Evolutionary conservation across 2,329 filamentous ascomycete species (phyloP).

Genomic region (Graphilbum fragrans): DNA sequence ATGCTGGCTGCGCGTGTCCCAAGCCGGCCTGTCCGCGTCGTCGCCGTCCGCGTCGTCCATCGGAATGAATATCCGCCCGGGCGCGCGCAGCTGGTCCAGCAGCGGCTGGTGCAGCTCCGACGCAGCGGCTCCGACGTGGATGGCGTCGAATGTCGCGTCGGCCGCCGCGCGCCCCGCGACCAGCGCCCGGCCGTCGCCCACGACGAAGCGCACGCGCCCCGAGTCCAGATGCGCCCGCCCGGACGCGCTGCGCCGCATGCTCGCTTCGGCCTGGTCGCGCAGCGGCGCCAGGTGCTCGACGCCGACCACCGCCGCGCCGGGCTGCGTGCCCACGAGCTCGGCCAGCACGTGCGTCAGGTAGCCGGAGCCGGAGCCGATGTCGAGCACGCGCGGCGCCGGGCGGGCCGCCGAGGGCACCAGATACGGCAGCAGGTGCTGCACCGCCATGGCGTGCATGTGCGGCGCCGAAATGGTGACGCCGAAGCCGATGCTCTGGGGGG

Average conservation of each 20-base stretch:
- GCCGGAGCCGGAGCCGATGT: slow-evolving; percentile 64
- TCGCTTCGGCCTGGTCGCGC: slow-evolving; percentile 47
- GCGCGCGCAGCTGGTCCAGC: slow-evolving; percentile 63
- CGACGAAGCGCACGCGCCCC: slow-evolving; percentile 58
- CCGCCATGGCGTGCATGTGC: slow-evolving; percentile 47
- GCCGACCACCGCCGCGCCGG: slow-evolving; percentile 45
- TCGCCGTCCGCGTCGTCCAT: slow-evolving; percentile 36
- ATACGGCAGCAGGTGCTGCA: slow-evolving; percentile 34
- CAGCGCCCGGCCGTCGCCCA: slow-evolving; percentile 56
- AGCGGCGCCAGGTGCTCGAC: slow-evolving; percentile 62
- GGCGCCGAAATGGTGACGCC: slow-evolving; percentile 45
- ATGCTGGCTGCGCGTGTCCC: slow-evolving; percentile 36
- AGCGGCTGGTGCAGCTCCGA: slow-evolving; percentile 58
- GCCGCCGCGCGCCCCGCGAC: slow-evolving; percentile 38
- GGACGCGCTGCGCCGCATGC: slow-evolving; percentile 51
- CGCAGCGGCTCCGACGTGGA: slow-evolving; percentile 88
- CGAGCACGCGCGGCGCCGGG: slow-evolving; percentile 45
- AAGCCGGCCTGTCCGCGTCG: slow-evolving; percentile 18
- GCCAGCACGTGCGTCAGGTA: slow-evolving; percentile 86
- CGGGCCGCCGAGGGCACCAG: slow-evolving; percentile 21
- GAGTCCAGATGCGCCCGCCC: slow-evolving; percentile 48
- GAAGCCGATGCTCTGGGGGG: slow-evolving; percentile 42
- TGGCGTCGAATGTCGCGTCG: slow-evolving; percentile 67
- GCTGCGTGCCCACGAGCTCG: slow-evolving; percentile 48
- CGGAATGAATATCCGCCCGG: slow-evolving; percentile 73